phyloP scores from a whole-genome alignment of 257 asterid genomes.

The Linaria vulgaris region DNA sequence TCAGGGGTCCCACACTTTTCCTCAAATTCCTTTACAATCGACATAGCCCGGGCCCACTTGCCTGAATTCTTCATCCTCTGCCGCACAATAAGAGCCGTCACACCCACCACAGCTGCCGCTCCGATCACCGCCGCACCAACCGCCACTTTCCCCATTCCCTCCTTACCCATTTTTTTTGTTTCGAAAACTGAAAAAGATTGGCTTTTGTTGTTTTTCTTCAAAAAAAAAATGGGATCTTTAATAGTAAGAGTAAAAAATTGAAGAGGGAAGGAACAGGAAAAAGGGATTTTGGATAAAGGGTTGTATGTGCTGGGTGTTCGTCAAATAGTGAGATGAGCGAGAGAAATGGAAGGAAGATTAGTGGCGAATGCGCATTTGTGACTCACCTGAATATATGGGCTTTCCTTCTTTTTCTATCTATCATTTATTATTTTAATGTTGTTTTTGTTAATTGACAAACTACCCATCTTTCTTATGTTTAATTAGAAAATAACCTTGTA shows the following conservation, averaged over 20 bases:
- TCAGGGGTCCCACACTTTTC: conserved; percentile 79
- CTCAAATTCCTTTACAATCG: conserved; percentile 63
- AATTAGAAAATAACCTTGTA: too few relatives aligned
- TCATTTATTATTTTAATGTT: too few relatives aligned
- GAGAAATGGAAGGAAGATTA: conserved; percentile 17
- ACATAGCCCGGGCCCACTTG: conserved; percentile 58
- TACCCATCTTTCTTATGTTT: not conserved
- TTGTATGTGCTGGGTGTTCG: not conserved
- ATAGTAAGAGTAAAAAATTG: too few relatives aligned
- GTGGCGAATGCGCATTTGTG: conserved; percentile 27
- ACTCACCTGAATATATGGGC: conserved; percentile 19
- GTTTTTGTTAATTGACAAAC: too few relatives aligned
- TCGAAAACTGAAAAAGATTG: not conserved
- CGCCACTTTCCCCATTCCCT: conserved; percentile 58
- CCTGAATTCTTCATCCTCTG: conserved; percentile 64
- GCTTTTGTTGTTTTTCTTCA: not conserved
- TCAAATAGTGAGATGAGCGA: not conserved
- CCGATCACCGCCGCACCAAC: conserved; percentile 79
- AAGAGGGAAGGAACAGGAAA: not conserved
- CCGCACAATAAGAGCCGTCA: conserved; percentile 60
- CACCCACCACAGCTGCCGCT: conserved; percentile 61
- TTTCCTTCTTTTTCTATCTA: too few relatives aligned
- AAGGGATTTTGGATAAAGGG: too few relatives aligned
- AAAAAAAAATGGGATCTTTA: conserved; percentile 18
- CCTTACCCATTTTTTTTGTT: conserved; percentile 11